Evolutionary conservation across 2,329 filamentous ascomycete species (phyloP).

Genomic region (Aureobasidium sp.): DNA sequence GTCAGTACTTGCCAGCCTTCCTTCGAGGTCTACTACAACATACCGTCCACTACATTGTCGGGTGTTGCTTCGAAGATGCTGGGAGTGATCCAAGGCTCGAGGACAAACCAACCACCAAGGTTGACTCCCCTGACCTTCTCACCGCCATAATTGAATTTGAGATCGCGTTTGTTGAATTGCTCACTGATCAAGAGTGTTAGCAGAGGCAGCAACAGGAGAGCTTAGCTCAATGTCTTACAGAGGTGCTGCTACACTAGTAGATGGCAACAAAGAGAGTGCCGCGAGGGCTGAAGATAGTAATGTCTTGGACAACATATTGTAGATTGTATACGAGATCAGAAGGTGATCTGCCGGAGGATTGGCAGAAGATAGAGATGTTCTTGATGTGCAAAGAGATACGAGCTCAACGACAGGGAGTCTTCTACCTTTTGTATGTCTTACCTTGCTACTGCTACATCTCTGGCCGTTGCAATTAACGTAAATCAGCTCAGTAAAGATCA

Average conservation of each 20-base stretch:
- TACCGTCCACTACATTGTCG: constrained; percentile 46
- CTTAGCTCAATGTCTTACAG: background rate
- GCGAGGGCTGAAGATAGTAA: constrained; percentile 13
- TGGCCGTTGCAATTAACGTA: background rate
- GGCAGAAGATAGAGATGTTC: background rate
- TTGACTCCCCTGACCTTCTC: constrained; percentile 58
- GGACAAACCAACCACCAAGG: constrained; percentile 57
- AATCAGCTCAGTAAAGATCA: constrained; percentile 4
- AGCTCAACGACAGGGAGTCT: background rate
- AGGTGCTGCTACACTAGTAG: constrained; percentile 3
- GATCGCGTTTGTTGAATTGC: constrained; percentile 19
- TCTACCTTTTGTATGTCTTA: background rate
- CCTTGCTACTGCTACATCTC: background rate
- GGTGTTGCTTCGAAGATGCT: constrained; percentile 49
- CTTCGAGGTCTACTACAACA: constrained; percentile 22
- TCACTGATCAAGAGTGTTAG: background rate
- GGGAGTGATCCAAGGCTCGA: constrained; percentile 55
- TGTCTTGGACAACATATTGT: constrained; percentile 12
- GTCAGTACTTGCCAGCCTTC: background rate
- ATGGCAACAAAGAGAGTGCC: constrained; percentile 11
- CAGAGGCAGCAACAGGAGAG: background rate
- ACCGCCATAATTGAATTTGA: constrained; percentile 47
- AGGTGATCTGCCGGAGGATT: background rate
- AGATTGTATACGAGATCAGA: background rate
- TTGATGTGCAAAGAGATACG: constrained; percentile 2